A percentile compares a stretch with the other conserved stretches of the same genome.
Evolutionary conservation across 2,329 filamentous ascomycete genomes (phyloP).

Genomic region (Dothistroma septosporum): DNA sequence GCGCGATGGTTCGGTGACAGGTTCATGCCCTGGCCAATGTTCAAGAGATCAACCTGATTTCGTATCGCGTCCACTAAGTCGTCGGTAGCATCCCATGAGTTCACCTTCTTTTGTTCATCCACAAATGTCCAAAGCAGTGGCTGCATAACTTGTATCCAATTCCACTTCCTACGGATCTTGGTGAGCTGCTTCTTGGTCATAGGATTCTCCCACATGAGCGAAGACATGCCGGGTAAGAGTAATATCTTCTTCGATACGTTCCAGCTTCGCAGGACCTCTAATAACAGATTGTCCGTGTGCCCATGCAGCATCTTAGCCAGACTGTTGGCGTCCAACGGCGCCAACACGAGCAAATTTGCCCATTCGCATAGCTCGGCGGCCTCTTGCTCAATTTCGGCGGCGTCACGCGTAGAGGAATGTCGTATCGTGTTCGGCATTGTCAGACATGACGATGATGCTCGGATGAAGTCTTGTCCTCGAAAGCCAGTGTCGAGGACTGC

Average conservation of each 20-base stretch:
- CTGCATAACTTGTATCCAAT: slow-evolving; percentile 76
- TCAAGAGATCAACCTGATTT: slow-evolving; percentile 71
- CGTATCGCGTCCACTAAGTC: slow-evolving; percentile 71
- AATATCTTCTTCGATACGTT: slow-evolving; percentile 80
- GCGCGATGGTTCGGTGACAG: slow-evolving; percentile 33
- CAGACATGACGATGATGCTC: slow-evolving; percentile 31
- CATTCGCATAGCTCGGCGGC: slow-evolving; percentile 72
- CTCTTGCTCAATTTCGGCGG: slow-evolving; percentile 35
- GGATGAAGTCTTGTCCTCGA: slow-evolving; percentile 32
- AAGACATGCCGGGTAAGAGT: slow-evolving; percentile 83
- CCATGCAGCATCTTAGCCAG: slow-evolving; percentile 85
- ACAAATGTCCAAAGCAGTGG: slow-evolving; percentile 78
- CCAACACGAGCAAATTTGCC: slow-evolving; percentile 81
- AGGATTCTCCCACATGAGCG: slow-evolving; percentile 83
- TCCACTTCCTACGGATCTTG: slow-evolving; percentile 79
- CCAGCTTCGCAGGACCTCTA: slow-evolving; percentile 81
- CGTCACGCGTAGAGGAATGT: slow-evolving; percentile 21
- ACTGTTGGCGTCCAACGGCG: slow-evolving; percentile 78
- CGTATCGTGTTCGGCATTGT: slow-evolving; percentile 31
- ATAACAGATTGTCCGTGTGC: slow-evolving; percentile 72
- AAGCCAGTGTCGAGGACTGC: slow-evolving; percentile 35
- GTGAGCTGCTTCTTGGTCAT: slow-evolving; percentile 82
- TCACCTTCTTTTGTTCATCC: slow-evolving; percentile 45
- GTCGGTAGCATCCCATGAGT: slow-evolving; percentile 58
- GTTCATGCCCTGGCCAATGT: slow-evolving; percentile 67